Evolutionary conservation across 106 monocot genomes (phyloP).

Genomic region (Dioscorea dumetorum): DNA sequence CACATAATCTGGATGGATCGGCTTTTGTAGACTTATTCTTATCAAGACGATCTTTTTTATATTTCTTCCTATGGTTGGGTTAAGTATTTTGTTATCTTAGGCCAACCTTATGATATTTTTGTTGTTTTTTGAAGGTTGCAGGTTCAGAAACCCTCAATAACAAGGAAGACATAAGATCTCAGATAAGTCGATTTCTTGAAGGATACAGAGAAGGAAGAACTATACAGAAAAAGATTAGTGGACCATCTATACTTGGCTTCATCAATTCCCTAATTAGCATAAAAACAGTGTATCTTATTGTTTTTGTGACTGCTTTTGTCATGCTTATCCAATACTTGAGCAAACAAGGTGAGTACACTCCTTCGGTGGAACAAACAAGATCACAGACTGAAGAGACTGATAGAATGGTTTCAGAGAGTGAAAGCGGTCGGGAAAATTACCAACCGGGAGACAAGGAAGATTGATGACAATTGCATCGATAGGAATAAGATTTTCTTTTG

Average conservation of each 20-base stretch:
- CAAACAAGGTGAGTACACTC: conserved; percentile 18
- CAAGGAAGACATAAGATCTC: conserved; percentile 48
- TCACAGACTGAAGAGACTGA: conserved; percentile 14
- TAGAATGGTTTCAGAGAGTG: conserved; percentile 6
- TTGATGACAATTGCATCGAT: conserved; percentile 6
- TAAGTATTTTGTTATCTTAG: not conserved
- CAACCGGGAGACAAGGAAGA: conserved; percentile 56
- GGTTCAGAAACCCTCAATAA: conserved; percentile 58
- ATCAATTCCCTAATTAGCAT: conserved; percentile 61
- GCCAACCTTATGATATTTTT: not conserved
- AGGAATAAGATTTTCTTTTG: too few species aligned
- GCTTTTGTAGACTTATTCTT: too few species aligned
- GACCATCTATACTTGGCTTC: conserved; percentile 75
- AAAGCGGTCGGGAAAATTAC: conserved; percentile 19
- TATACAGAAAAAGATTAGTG: conserved; percentile 47
- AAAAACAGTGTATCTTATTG: conserved; percentile 62
- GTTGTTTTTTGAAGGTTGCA: conserved; percentile 39
- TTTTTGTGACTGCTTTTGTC: conserved; percentile 56
- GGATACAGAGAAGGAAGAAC: conserved; percentile 83
- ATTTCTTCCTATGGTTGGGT: too few species aligned
- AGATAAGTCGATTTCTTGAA: conserved; percentile 80
- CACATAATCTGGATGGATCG: too few species aligned
- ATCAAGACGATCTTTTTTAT: too few species aligned
- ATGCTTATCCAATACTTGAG: conserved; percentile 42
- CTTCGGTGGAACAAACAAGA: conserved; percentile 6